phyloP scores from a whole-genome alignment of 2,329 filamentous ascomycete genomes.

The Fonsecaea erecta region DNA sequence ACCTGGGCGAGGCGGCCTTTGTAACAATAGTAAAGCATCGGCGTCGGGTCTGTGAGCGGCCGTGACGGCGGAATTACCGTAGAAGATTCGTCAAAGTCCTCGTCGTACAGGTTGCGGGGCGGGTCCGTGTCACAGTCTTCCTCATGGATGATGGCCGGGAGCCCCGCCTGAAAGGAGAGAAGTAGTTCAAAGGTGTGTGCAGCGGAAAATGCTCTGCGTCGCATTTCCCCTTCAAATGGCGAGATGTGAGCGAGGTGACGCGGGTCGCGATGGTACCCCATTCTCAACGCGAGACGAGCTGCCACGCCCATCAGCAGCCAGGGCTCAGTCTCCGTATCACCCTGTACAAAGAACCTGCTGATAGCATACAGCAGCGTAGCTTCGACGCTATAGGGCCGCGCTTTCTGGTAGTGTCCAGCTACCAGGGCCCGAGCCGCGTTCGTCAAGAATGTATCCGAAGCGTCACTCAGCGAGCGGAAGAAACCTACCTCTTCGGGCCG shows the following conservation, averaged over 20 bases:
- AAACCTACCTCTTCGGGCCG: slow-evolving; percentile 36
- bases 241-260: slow-evolving; percentile 44
- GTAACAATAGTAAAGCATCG: slow-evolving; percentile 13
- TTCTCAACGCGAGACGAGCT: slow-evolving; percentile 39
- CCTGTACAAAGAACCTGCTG: slow-evolving; percentile 4
- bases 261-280: slow-evolving; percentile 52
- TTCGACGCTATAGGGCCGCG: slow-evolving; percentile 42
- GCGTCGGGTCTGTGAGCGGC: slow-evolving; percentile 8
- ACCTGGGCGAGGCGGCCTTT: slow-evolving; percentile 9
- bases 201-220: slow-evolving; percentile 43
- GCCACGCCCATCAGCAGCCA: slow-evolving; percentile 21
- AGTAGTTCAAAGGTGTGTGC: slow-evolving; percentile 47
- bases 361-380: slow-evolving; percentile 14
- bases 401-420: slow-evolving; percentile 59
- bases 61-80: slow-evolving; percentile 16
- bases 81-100: slow-evolving; percentile 59
- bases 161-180: slow-evolving; percentile 51
- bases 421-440: slow-evolving; percentile 58
- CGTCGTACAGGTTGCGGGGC: slow-evolving; percentile 65
- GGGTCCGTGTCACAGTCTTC: slow-evolving; percentile 63
- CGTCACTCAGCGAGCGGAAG: not conserved
- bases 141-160: slow-evolving; percentile 64
- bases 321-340: slow-evolving; percentile 6
- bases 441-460: slow-evolving; percentile 40
- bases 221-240: slow-evolving; percentile 45